phyloP scores from a whole-genome alignment of 164 flowering plant genomes.

The Liriodendron chinense region DNA sequence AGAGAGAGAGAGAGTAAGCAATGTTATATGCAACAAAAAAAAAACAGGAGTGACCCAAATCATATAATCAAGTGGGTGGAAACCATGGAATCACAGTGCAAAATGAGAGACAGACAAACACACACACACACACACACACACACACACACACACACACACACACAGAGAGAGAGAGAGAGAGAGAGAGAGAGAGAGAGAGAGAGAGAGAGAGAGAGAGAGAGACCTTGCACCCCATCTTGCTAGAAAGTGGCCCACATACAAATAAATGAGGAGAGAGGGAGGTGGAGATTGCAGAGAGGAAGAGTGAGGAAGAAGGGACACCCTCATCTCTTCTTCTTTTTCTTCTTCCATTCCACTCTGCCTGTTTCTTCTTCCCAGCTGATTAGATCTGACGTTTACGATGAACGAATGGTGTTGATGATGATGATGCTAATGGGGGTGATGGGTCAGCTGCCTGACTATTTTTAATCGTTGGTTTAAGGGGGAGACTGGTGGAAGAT shows the following conservation, averaged over 20 bases:
- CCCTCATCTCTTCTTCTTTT: background rate
- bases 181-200: too few species aligned
- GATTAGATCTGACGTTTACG: background rate
- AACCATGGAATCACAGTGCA: too few species aligned
- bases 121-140: too few species aligned
- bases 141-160: too few species aligned
- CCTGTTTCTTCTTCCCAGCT: background rate
- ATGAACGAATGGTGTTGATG: background rate
- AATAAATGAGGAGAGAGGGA: conserved; percentile 37
- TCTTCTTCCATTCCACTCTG: conserved; percentile 8
- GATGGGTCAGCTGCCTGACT: background rate
- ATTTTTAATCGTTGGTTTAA: too few species aligned
- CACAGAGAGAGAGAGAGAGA: too few species aligned
- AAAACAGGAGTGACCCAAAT: background rate
- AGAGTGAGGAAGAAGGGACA: conserved; percentile 3
- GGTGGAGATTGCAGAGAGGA: conserved; percentile 1
- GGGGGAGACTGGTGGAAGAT: too few species aligned
- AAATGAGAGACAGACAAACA: background rate
- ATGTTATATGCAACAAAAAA: too few species aligned
- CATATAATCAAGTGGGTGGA: background rate
- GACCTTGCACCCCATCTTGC: conserved; percentile 97
- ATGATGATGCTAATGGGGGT: background rate
- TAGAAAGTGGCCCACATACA: conserved; percentile 73
- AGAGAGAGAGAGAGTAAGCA: too few species aligned
- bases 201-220: background rate